Evolutionary conservation across 2,329 filamentous ascomycete species (phyloP).

Genomic region (Cladophialophora bantiana): DNA sequence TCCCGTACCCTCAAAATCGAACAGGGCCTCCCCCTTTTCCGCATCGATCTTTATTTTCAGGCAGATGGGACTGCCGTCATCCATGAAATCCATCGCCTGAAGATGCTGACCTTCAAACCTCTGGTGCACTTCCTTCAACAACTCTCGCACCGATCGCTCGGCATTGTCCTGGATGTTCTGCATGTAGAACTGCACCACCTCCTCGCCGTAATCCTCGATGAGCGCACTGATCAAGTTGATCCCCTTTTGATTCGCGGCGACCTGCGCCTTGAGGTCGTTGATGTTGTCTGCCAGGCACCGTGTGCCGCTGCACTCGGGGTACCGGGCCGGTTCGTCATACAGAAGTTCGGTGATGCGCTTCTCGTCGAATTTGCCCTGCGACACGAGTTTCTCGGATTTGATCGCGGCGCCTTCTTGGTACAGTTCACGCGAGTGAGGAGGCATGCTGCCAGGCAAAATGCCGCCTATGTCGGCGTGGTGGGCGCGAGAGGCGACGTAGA

Average conservation of each 20-base stretch:
- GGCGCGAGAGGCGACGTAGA: constrained; percentile 80
- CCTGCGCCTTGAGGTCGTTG: constrained; percentile 84
- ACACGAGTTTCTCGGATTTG: constrained; percentile 64
- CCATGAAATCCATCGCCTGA: constrained; percentile 81
- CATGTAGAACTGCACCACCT: constrained; percentile 85
- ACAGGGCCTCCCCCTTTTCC: constrained; percentile 75
- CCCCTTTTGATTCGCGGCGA: constrained; percentile 85
- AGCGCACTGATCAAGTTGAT: constrained; percentile 77
- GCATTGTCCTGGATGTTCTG: constrained; percentile 81
- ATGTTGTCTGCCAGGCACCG: constrained; percentile 82
- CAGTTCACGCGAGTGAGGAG: constrained; percentile 73
- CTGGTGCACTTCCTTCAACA: constrained; percentile 74
- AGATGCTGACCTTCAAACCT: constrained; percentile 75
- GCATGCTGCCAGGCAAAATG: constrained; percentile 83
- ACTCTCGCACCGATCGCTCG: constrained; percentile 73
- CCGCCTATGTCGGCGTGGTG: constrained; percentile 88
- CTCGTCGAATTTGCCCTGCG: constrained; percentile 71
- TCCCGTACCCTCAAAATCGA: constrained; percentile 80
- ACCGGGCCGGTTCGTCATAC: constrained; percentile 74
- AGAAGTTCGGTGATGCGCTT: constrained; percentile 74
- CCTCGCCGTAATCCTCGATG: constrained; percentile 78
- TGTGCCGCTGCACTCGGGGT: constrained; percentile 78
- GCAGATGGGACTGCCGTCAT: constrained; percentile 80
- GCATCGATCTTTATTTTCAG: constrained; percentile 78
- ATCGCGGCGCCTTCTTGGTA: constrained; percentile 71